phyloP scores from a whole-genome alignment of 176 grass and related monocot species.

The Aegilops umbellulata region DNA sequence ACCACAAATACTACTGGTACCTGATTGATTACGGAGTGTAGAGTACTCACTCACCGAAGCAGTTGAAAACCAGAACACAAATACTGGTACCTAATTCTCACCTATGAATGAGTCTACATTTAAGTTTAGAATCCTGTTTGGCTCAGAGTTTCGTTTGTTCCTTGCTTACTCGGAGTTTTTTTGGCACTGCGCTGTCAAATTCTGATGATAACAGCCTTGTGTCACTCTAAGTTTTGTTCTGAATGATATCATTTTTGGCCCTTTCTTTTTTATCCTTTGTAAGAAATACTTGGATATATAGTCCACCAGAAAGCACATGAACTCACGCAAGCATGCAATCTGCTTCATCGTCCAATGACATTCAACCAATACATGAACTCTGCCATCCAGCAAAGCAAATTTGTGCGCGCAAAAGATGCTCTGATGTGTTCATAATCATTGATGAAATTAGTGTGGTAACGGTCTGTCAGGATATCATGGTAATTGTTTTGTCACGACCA shows the following conservation, averaged over 20 bases:
- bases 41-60: background rate
- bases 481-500: background rate
- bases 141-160: constrained; percentile 5
- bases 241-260: background rate
- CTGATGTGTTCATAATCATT: background rate
- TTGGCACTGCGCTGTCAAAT: background rate
- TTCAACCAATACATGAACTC: background rate
- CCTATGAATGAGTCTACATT: background rate
- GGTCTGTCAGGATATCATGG: background rate
- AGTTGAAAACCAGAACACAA: background rate
- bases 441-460: background rate
- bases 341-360: background rate
- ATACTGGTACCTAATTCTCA: background rate
- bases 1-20: background rate
- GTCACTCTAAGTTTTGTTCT: background rate
- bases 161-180: background rate
- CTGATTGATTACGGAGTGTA: background rate
- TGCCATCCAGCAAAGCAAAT: background rate
- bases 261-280: background rate
- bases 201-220: background rate
- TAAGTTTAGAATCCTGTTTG: background rate
- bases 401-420: background rate
- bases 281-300: background rate
- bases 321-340: background rate
- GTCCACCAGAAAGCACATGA: background rate